Evolutionary conservation across 2,329 filamentous ascomycete genomes (phyloP), one percentile per base, ranked within the genome.

Genomic region (Curvularia sp.): DNA sequence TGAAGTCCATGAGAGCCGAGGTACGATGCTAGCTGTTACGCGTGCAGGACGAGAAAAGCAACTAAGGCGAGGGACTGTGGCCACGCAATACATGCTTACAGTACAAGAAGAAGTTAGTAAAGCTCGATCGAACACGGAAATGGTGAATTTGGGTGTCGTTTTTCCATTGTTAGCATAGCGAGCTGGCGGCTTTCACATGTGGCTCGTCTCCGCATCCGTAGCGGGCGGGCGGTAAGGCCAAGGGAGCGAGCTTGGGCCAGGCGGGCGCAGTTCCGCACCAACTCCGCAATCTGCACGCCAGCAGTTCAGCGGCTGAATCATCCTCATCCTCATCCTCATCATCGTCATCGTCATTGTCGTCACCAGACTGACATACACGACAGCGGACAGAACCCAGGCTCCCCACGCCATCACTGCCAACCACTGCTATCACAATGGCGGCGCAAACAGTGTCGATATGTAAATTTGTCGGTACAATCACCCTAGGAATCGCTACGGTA

Each of bases 381-480:
- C 39, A 15, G 19, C 42, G 13, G 21, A 18, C 25, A 38, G 45
- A 12, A 9, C 19, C 9, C 4, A 23, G 19, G 30, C 27, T 15
- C 42, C 21, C 6, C 18, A 39, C 7, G 23, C 41, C 32, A 42
- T 34, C 2, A 2, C 15, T 36, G 34, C 34, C 30, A 34, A 21
- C 46, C 5, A 27, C 4, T 36, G 23, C 36, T 28, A 42, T 23
- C 59, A 71, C 55, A 53, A 82, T 74, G 78, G 90, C 92, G 86
- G 83, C 86, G 69, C 86, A 85, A 69, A 87, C 87, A 73, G 83
- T 97, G 73, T 88, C 91, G 55, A 80, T 90, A 77, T 87, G 91
- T 81, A 97, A 98, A 81, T 97, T 97, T 77, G 90, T 97, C 67
- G 94, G 94, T 73, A 96, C 92, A 50, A 86, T 96, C 66, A 94